Evolutionary conservation across 768 basidiomycete genomes (phyloP).

Genomic region (Pulveroboletus sp.): DNA sequence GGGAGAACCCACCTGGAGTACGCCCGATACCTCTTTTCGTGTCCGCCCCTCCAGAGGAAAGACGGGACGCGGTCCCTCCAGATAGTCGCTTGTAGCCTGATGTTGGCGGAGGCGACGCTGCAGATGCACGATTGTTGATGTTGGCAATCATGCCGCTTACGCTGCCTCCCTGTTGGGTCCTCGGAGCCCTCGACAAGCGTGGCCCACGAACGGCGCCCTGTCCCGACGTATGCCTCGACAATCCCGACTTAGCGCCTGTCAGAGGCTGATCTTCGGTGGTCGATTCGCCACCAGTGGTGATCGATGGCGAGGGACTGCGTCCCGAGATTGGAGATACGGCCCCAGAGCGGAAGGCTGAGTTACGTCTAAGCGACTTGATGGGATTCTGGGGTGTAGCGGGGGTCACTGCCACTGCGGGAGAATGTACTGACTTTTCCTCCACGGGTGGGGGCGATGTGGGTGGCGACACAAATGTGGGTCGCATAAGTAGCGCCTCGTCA

Average conservation of each 20-base stretch:
- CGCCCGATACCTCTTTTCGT: constrained; percentile 44
- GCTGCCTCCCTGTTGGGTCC: constrained; percentile 38
- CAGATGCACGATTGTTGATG: constrained; percentile 47
- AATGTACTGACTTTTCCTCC: constrained; percentile 23
- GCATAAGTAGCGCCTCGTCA: constrained; percentile 34
- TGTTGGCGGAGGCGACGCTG: constrained; percentile 37
- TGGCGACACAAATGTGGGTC: constrained; percentile 18
- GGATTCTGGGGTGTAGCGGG: constrained; percentile 53
- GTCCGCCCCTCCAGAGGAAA: constrained; percentile 11
- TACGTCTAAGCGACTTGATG: constrained; percentile 36
- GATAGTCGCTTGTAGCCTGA: constrained; percentile 45
- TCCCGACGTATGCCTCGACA: constrained; percentile 48
- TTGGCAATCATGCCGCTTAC: constrained; percentile 57
- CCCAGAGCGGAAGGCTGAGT: constrained; percentile 32
- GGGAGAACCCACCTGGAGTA: constrained; percentile 48
- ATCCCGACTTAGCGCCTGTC: constrained; percentile 29
- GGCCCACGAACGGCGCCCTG: constrained; percentile 44
- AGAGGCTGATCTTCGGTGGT: constrained; percentile 34
- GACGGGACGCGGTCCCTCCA: constrained; percentile 28
- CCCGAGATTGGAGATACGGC: constrained; percentile 34
- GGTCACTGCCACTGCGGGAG: constrained; percentile 37
- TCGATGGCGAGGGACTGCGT: constrained; percentile 43
- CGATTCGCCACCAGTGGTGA: constrained; percentile 24
- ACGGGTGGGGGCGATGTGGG: constrained; percentile 23
- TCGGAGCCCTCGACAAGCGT: constrained; percentile 45